Evolutionary conservation across 2,329 filamentous ascomycete species (phyloP), one percentile per base, ranked within the genome.

Genomic region (Claviceps sp.): DNA sequence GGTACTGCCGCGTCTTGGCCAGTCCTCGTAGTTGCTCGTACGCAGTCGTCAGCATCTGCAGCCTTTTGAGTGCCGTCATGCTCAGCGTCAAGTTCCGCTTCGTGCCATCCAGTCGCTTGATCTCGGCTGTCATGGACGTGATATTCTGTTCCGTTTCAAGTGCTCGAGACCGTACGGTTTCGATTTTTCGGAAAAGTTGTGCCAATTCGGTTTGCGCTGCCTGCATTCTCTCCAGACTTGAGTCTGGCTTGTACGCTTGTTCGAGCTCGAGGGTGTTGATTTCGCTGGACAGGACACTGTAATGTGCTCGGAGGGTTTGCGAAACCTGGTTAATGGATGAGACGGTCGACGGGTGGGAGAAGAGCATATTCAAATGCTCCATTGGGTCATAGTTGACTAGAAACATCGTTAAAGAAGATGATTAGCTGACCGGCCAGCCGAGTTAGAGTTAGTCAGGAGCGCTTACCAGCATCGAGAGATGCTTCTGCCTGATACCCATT

Each of bases 21-120:
- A 96, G 74, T 2, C 82, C 86, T 53, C 86, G 80, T 53, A 98
- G 76, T 71, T 98, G 93, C 65, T 97, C 93, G 69, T 97, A 98
- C n/a, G 93, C 93, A 3, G 93, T 97, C 5, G 93, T 97, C 64
- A 98, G 73, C 93, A 98, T 98, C 75, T 98, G 93, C 60, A 98
- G 76, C 46, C 93, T 79, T 73, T 98, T 98, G 62, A 98, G 74
- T 22, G 91, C 91, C 44, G 93, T 98, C 93, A 98, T 98, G 58
- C 89, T 96, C 50, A 95, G 77, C 9, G 93, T 96, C 55, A 98
- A 76, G 68, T 98, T 98, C 67, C 85, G 85, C 74, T 98, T 98
- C 39, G 93, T 96, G 67, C 86, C 87, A 69, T 98, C 93, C 57
- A 98, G 77, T 58, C 91, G 83, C 73, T 98, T 98, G 67, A 98